Base-by-base conservation (phyloP, 768 basidiomycete species). In the Daedalea quercina region DNA sequence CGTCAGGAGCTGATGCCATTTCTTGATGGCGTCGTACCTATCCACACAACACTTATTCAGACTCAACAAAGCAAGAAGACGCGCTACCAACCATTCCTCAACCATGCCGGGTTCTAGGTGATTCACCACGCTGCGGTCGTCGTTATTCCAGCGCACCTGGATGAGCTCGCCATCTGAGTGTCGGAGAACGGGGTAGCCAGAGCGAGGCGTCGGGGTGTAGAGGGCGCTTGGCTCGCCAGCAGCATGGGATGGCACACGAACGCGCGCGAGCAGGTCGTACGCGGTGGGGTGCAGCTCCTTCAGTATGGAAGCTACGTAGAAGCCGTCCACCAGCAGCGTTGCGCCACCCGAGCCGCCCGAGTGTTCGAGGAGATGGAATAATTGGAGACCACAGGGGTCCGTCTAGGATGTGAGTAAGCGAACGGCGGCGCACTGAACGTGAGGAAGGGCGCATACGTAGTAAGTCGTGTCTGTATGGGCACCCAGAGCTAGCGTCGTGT, bases 251-350 rank as follows among this genome's bases (percentile, higher is more conserved):
- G 90, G 84, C 22, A 95, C 74, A 0, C 78, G 77, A 3, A 90
- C 67, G 9, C 72, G 69, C 0, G 90, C 82, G 11, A 98, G 77
- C 6, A 88, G 67, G 3, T 70, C 69, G 68, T 93, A 94, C 2
- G 78, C 76, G 0, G 79, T 74, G 0, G 93, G 91, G 60, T 92
- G 73, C 22, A 84, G 73, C 50, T 83, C 77, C 47, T 81, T 80
- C 20, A 98, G 76, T 51, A 90, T 75, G 0, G 84, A 84, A 1
- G 95, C 94, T 50, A 84, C 87, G 64, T 94, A 88, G 75, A 96
- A 96, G 23, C 92, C 94, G 63, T 99, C 95, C 13, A 97, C 92
- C 41, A 98, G 84, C n/a, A 97, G 77, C 3, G 90, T 90, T 2
- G 84, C 76, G 15, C 95, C 95, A 1, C 95, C 95, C 13, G 76